Conservation (phyloP, 495 filamentous ascomycete genomes). For the Neurospora sp. region DNA sequence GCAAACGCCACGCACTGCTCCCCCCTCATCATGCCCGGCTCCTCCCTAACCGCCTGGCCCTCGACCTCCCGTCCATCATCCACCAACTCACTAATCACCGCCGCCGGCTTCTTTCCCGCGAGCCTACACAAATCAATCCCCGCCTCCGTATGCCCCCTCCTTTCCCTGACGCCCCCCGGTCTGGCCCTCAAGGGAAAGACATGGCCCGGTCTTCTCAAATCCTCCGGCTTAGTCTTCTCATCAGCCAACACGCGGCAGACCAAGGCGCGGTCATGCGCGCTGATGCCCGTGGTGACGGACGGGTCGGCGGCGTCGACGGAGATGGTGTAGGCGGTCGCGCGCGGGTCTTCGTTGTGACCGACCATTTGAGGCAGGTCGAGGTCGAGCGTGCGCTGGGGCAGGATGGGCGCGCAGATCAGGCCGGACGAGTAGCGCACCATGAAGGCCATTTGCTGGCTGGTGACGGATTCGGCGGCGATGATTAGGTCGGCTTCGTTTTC, state of each 20-base stretch:
- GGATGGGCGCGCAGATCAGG: conserved; percentile 78
- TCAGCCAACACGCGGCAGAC: conserved; percentile 74
- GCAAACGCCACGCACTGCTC: conserved; percentile 88
- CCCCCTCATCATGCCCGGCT: conserved; percentile 81
- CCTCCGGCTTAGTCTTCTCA: conserved; percentile 39
- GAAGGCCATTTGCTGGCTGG: conserved; percentile 86
- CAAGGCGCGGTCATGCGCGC: conserved; percentile 73
- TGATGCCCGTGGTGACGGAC: conserved; percentile 79
- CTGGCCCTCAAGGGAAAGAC: conserved; percentile 76
- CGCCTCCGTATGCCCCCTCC: conserved; percentile 87
- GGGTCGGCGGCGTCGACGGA: conserved; percentile 66
- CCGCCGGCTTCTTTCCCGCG: conserved; percentile 61
- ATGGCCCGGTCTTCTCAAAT: conserved; percentile 80
- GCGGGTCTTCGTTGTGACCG: conserved; percentile 65
- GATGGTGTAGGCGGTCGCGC: conserved; percentile 86
- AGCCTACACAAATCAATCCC: conserved; percentile 78
- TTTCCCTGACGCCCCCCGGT: conserved; percentile 66
- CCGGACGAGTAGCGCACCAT: conserved; percentile 86
- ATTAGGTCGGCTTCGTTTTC: conserved; percentile 99
- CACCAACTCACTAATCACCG: conserved; percentile 79
- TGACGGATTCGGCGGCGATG: conserved; percentile 79
- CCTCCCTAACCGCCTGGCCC: conserved; percentile 44
- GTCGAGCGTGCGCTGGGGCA: conserved; percentile 49
- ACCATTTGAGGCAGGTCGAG: conserved; percentile 90
- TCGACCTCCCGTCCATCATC: conserved; percentile 59